Evolutionary conservation across 1,284 basidiomycete genomes (phyloP), one percentile per base, ranked within the genome.

Genomic region (Mycena citricolor): DNA sequence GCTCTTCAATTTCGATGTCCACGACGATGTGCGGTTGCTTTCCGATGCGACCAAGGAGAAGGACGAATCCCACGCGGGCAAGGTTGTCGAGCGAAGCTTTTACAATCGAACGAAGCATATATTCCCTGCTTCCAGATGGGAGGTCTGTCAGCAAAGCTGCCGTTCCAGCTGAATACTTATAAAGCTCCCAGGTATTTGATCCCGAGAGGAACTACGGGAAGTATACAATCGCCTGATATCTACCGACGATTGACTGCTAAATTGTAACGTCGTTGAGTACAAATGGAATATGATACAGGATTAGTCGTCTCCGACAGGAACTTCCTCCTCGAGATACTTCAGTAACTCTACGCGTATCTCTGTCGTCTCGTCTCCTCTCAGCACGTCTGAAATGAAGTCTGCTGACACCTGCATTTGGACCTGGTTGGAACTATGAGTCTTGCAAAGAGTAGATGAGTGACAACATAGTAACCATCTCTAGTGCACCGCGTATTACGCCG

Each of bases 1-100:
- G 1, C 68, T 99, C 41, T 99, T 99, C 74, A 97, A 92, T 66
- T 99, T 99, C 64, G 97, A 99, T 64, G 97, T 98, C 6, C 95
- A 99, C 65, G 95, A 99, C 61, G 95, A 99, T 62, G 89, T 99
- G 8, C 89, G 97, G 4, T 66, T 99, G 52, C 73, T 98, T n/a
- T 84, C 90, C 13, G 97, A 99, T 61, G 95, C 95, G 1, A 91
- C 92, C 0, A 82, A 88, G 49, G 95, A 99, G 66, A 99, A 98
- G 68, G 94, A 99, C 61, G 97, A 99, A 69, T 94, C 91, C 7
- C 97, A 99, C 61, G 97, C 97, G 0, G 97, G 97, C 2, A 99
- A 99, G 63, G 95, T 99, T 3, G 95, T 99, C 8, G 93, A 98
- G 64, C 71, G 97, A 49, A 89, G 87, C 48, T 99, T 90, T 79